Percentiles rank a stretch among this genome's conserved stretches.
Conservation (phyloP, 306 rosid species). For the Potentilla sterilis region DNA sequence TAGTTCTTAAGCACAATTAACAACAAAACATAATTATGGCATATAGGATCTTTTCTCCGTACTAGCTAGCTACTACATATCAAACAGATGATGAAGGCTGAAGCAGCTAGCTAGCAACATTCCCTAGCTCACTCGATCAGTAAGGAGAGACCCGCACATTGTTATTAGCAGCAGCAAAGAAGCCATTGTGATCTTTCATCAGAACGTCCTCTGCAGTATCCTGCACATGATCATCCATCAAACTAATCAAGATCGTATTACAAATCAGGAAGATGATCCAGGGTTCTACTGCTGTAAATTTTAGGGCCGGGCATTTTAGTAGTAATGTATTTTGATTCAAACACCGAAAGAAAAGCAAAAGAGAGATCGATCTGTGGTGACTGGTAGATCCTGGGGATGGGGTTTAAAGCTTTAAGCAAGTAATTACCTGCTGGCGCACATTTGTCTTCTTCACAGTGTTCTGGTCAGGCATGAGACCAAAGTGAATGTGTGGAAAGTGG, state of each 20-base stretch:
- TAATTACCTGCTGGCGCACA: conserved; percentile 47
- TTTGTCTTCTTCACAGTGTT: conserved; percentile 48
- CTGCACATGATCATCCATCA: conserved; percentile 23
- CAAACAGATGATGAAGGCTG: not conserved
- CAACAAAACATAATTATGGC: conserved; percentile 1
- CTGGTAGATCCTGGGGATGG: not conserved
- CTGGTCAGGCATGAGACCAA: conserved; percentile 64
- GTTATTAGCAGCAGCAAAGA: conserved; percentile 39
- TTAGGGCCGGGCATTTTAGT: no score
- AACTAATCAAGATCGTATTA: not conserved
- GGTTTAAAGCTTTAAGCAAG: not conserved
- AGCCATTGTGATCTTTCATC: conserved; percentile 46
- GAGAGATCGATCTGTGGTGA: not conserved
- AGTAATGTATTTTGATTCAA: not conserved
- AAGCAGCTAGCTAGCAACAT: not conserved
- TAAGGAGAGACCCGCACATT: conserved; percentile 44
- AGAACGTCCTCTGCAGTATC: conserved; percentile 42
- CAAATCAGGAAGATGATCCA: not conserved
- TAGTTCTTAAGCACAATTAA: conserved; percentile 1
- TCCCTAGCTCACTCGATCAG: conserved; percentile 4
- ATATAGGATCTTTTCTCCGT: not conserved
- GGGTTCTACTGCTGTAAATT: no score
- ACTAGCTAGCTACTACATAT: not conserved
- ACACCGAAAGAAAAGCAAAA: not conserved
- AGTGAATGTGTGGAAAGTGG: conserved; percentile 61